These are phyloP conservation scores for Eucalyptus tenuipes DNA, from an alignment of 345 rosid species.

Conservation along the genomic window DNA sequence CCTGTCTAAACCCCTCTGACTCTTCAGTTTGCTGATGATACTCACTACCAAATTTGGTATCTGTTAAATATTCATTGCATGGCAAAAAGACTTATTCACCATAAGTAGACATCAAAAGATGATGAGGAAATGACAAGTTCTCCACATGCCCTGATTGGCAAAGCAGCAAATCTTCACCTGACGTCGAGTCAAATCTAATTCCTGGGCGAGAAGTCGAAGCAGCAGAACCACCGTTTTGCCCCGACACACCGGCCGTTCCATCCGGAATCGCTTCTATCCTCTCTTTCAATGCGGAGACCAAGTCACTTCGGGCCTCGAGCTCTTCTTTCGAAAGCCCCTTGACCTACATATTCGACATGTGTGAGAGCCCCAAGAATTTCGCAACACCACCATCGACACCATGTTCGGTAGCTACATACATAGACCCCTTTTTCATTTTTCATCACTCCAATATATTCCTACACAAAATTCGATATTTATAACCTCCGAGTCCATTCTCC, in stretches of 20 bases:
- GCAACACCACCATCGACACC: neutral
- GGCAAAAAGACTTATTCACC: neutral
- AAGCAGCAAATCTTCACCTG: slow-evolving; percentile 2
- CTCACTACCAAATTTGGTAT: slow-evolving; percentile 26
- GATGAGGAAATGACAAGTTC: neutral
- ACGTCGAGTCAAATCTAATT: slow-evolving; percentile 37
- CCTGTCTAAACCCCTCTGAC: slow-evolving; percentile 38
- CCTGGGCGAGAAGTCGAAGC: slow-evolving; percentile 24
- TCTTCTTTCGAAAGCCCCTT: slow-evolving; percentile 54
- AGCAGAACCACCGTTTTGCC: slow-evolving; percentile 24
- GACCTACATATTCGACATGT: slow-evolving; percentile 1
- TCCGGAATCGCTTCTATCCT: slow-evolving; percentile 57
- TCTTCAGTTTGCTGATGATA: slow-evolving; percentile 48
- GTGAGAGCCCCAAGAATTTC: neutral
- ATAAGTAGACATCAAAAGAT: neutral
- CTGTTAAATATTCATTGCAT: slow-evolving; percentile 2
- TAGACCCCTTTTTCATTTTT: neutral
- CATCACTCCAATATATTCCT: neutral
- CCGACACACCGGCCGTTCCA: slow-evolving; percentile 28
- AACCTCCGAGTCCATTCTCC: neutral
- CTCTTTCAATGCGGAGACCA: slow-evolving; percentile 43
- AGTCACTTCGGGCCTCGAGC: slow-evolving; percentile 44
- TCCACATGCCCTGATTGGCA: neutral
- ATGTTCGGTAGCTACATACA: neutral
- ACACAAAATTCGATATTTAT: neutral